These are phyloP conservation scores for Echinochloa phyllopogon DNA, from an alignment of 176 grass and related monocot species.

Conservation along the genomic window DNA sequence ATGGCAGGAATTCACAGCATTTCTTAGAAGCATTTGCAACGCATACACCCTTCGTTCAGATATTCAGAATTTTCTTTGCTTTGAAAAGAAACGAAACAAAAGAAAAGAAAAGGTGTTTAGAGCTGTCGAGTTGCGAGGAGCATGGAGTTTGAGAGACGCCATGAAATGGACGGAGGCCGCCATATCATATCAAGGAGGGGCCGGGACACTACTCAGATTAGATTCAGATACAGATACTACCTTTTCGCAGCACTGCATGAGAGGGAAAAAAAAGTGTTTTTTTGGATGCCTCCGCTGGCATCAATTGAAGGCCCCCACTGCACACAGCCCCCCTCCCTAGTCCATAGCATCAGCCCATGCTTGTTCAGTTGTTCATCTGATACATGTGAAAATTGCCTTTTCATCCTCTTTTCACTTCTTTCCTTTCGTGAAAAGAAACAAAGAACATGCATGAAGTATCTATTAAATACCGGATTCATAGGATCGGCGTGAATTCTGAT, in stretches of 20 bases:
- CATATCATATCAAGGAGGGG: neutral
- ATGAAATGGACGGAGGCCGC: neutral
- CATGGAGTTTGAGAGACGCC: neutral
- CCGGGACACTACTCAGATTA: neutral
- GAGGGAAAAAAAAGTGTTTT: neutral
- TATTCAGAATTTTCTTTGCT: too few relatives aligned
- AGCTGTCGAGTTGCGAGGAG: constrained; percentile 34
- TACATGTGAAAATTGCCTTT: constrained; percentile 20
- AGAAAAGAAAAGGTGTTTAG: neutral
- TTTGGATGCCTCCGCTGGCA: constrained; percentile 32
- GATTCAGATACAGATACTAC: neutral
- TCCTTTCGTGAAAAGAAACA: too few relatives aligned
- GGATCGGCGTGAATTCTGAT: constrained; percentile 15
- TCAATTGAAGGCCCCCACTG: constrained; percentile 10
- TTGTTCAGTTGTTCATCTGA: constrained; percentile 12
- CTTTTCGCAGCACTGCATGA: neutral
- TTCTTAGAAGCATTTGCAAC: neutral
- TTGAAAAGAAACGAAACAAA: neutral
- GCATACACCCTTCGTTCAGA: too few relatives aligned
- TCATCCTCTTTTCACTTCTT: neutral
- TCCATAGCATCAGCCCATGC: constrained; percentile 16
- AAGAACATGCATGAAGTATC: neutral
- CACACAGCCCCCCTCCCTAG: neutral
- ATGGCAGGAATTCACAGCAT: neutral
- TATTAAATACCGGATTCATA: constrained; percentile 10